Percentiles rank a stretch among this genome's conserved stretches.
phyloP scores from a whole-genome alignment of 1,284 basidiomycete genomes.

The Chondrostereum purpureum region DNA sequence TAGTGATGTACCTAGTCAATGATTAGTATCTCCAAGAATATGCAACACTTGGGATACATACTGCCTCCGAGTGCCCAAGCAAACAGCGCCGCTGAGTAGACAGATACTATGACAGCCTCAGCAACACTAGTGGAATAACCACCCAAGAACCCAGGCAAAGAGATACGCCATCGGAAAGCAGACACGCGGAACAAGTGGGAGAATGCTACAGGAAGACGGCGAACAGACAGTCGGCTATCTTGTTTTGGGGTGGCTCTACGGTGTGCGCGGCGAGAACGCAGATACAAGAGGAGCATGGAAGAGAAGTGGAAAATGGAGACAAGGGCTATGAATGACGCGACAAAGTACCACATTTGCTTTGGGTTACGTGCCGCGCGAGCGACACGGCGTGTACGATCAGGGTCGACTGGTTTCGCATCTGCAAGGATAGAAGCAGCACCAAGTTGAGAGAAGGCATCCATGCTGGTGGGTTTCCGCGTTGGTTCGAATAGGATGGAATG shows the following conservation, averaged over 20 bases:
- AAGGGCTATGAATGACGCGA: conserved; percentile 35
- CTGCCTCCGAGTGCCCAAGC: conserved; percentile 32
- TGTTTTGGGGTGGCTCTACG: conserved; percentile 15
- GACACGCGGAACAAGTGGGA: conserved; percentile 32
- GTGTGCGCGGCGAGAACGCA: conserved; percentile 12
- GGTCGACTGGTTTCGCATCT: conserved; percentile 13
- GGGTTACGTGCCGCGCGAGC: conserved; percentile 26
- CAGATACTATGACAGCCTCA: conserved; percentile 29
- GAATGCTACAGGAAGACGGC: conserved; percentile 25
- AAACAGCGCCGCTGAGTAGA: conserved; percentile 30
- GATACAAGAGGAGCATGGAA: conserved; percentile 11
- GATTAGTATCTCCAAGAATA: neutral
- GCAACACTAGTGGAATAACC: conserved; percentile 28
- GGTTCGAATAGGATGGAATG: too few relatives aligned
- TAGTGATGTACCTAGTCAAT: conserved; percentile 28
- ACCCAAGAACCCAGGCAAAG: conserved; percentile 20
- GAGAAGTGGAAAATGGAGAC: conserved; percentile 31
- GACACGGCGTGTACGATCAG: conserved; percentile 23
- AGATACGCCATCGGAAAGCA: conserved; percentile 29
- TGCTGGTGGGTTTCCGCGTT: too few relatives aligned
- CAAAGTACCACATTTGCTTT: conserved; percentile 35
- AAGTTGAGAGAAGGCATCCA: too few relatives aligned
- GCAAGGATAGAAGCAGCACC: too few relatives aligned
- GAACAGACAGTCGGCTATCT: conserved; percentile 7
- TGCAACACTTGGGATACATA: conserved; percentile 16